These are phyloP conservation scores for Leptographium radiaticola DNA, from an alignment of 2,329 filamentous ascomycete genomes.

Conservation along the genomic window DNA sequence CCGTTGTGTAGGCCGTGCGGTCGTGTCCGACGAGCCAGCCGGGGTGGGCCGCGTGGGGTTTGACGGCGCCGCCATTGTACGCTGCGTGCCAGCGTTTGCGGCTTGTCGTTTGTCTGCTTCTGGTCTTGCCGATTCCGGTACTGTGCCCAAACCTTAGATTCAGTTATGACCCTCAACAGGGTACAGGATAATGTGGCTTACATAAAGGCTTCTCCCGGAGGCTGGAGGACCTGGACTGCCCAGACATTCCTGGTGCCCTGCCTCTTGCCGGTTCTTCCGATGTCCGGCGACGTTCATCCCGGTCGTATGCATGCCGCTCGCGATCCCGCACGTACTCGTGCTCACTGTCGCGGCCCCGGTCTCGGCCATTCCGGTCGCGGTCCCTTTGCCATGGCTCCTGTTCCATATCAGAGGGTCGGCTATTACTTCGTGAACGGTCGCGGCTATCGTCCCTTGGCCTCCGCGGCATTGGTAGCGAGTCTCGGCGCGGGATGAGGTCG, in stretches of 20 bases:
- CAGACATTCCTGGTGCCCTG: background rate
- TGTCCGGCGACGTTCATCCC: background rate
- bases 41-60: background rate
- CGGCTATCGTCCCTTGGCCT: background rate
- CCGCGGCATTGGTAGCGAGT: background rate
- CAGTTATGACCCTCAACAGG: background rate
- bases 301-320: background rate
- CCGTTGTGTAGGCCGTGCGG: background rate
- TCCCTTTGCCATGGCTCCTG: background rate
- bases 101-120: background rate
- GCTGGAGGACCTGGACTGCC: background rate
- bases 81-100: background rate
- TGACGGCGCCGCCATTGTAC: background rate
- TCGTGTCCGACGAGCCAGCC: background rate
- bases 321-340: background rate
- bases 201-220: background rate
- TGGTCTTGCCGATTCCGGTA: background rate
- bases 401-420: background rate
- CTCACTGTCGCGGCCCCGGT: background rate
- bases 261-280: background rate
- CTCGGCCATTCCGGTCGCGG: slow-evolving; percentile 5
- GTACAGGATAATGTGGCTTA: background rate
- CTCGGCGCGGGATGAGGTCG: background rate
- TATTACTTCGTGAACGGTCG: background rate
- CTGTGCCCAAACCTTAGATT: background rate